Evolutionary conservation across 2,329 filamentous ascomycete species (phyloP).

Genomic region (Aspergillus sp.): DNA sequence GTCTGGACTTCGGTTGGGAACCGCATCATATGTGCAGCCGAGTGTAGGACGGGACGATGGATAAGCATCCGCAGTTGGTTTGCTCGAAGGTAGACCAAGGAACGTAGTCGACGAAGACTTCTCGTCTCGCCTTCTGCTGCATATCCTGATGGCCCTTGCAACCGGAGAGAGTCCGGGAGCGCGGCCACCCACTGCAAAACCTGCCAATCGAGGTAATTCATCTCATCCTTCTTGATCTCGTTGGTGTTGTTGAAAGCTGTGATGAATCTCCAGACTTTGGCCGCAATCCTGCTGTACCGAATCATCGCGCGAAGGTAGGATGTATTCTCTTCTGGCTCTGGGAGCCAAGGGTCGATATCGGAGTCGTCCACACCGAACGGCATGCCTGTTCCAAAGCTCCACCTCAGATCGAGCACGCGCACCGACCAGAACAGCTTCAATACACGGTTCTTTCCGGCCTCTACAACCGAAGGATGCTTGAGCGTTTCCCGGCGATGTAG

Average conservation of each 20-base stretch:
- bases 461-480: conserved; percentile 61
- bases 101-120: conserved; percentile 69
- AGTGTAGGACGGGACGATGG: conserved; percentile 82
- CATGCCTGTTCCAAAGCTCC: conserved; percentile 84
- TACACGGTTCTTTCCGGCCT: conserved; percentile 66
- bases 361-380: conserved; percentile 80
- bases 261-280: conserved; percentile 83
- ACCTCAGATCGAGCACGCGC: conserved; percentile 81
- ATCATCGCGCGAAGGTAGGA: conserved; percentile 87
- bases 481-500: conserved; percentile 77
- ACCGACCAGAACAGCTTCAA: conserved; percentile 82
- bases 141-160: conserved; percentile 55
- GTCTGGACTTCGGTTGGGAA: conserved; percentile 71
- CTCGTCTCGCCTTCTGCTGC: conserved; percentile 45
- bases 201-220: conserved; percentile 77
- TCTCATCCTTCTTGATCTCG: conserved; percentile 69
- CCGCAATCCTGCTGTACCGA: conserved; percentile 75
- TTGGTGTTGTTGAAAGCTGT: conserved; percentile 65
- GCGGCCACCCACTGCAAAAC: conserved; percentile 79
- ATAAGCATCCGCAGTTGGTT: conserved; percentile 90
- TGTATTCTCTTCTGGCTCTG: conserved; percentile 62
- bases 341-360: conserved; percentile 76
- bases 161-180: conserved; percentile 63
- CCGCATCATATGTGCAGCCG: conserved; percentile 68
- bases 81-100: conserved; percentile 80